These are phyloP conservation scores for Tolypocladium sp. DNA, from an alignment of 2,329 filamentous ascomycete species.

Conservation along the genomic window DNA sequence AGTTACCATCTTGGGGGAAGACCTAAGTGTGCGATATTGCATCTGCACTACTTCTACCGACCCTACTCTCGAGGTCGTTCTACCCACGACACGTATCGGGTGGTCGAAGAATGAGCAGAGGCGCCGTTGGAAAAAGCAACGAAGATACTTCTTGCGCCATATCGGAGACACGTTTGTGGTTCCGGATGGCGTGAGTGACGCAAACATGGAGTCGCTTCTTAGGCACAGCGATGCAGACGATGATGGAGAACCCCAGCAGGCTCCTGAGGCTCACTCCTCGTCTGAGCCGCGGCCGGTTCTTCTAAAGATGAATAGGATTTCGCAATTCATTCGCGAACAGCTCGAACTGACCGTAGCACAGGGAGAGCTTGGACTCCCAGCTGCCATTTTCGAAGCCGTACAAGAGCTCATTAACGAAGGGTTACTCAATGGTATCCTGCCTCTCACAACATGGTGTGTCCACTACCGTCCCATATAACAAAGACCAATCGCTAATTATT, in stretches of 20 bases:
- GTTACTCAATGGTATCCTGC: constrained; percentile 12
- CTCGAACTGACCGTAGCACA: constrained; percentile 7
- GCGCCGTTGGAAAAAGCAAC: constrained; percentile 17
- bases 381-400: constrained; percentile 15
- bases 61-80: constrained; percentile 12
- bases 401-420: constrained; percentile 16
- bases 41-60: constrained; percentile 18
- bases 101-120: constrained; percentile 15
- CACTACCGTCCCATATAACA: neutral
- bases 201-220: constrained; percentile 11
- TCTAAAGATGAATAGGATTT: constrained; percentile 15
- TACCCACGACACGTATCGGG: constrained; percentile 16
- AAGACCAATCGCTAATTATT: neutral
- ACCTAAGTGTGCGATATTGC: constrained; percentile 34
- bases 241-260: neutral
- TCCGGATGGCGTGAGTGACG: constrained; percentile 23
- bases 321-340: constrained; percentile 9
- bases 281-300: constrained; percentile 6
- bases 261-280: neutral
- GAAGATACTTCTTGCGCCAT: constrained; percentile 16
- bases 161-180: constrained; percentile 24
- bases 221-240: neutral
- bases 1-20: constrained; percentile 28
- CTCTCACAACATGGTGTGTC: constrained; percentile 24
- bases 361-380: constrained; percentile 15